phyloP scores from a whole-genome alignment of 768 basidiomycete species.

The Daedaleopsis sinensis region DNA sequence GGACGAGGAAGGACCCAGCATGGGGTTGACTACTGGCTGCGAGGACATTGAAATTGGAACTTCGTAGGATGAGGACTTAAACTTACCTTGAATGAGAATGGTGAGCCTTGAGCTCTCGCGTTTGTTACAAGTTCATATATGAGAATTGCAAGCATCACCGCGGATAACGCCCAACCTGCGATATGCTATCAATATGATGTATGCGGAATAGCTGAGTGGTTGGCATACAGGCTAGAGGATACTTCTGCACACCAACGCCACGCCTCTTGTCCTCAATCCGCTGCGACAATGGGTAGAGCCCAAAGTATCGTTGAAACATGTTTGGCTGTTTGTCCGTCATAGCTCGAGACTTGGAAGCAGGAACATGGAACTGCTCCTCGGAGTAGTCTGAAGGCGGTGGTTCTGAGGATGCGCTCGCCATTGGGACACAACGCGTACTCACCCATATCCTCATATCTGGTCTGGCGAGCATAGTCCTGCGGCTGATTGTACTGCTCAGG shows the following conservation, averaged over 20 bases:
- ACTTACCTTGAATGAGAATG: slow-evolving; percentile 81
- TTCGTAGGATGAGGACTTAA: neutral
- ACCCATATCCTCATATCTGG: slow-evolving; percentile 23
- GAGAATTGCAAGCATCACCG: slow-evolving; percentile 71
- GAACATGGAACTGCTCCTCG: slow-evolving; percentile 46
- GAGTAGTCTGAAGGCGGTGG: slow-evolving; percentile 56
- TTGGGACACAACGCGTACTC: neutral
- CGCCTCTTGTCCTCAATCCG: slow-evolving; percentile 87
- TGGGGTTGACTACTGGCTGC: slow-evolving; percentile 81
- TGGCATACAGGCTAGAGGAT: slow-evolving; percentile 74
- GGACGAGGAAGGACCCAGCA: slow-evolving; percentile 88
- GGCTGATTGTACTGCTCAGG: slow-evolving; percentile 11
- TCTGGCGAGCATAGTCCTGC: slow-evolving; percentile 12
- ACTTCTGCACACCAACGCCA: slow-evolving; percentile 79
- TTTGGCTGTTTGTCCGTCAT: slow-evolving; percentile 15
- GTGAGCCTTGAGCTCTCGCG: slow-evolving; percentile 72
- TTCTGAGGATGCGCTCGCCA: neutral
- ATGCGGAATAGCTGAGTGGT: neutral
- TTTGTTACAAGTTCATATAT: slow-evolving; percentile 88
- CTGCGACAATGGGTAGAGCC: slow-evolving; percentile 66
- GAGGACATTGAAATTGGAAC: neutral
- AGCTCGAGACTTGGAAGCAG: slow-evolving; percentile 24
- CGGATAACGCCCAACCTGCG: slow-evolving; percentile 65
- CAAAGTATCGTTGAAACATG: slow-evolving; percentile 21
- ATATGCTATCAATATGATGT: slow-evolving; percentile 21